Evolutionary conservation across 257 asterid species (phyloP).

Genomic region (Gardenia jasminoides): DNA sequence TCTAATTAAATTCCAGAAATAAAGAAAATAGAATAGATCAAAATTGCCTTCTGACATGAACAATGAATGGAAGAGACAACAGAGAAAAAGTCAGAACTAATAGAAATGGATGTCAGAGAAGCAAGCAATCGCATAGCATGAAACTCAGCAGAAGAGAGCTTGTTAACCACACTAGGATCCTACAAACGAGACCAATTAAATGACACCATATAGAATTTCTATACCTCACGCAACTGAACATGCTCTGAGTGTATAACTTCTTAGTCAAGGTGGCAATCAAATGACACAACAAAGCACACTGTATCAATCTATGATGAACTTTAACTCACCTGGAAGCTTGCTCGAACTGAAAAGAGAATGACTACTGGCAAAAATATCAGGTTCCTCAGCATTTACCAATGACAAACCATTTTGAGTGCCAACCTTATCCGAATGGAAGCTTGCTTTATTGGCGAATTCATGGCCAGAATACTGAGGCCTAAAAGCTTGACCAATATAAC

Average conservation of each 20-base stretch:
- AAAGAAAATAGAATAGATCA: background rate
- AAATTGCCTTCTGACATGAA: background rate
- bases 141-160: background rate
- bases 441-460: constrained; percentile 43
- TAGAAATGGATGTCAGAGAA: background rate
- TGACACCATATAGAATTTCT: background rate
- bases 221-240: background rate
- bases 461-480: constrained; percentile 44
- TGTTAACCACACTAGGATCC: background rate
- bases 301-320: background rate
- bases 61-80: background rate
- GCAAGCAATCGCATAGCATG: too few species aligned
- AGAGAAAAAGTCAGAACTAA: background rate
- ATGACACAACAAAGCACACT: background rate
- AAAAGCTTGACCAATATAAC: constrained; percentile 43
- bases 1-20: background rate
- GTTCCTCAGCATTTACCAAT: constrained; percentile 41
- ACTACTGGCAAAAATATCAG: constrained; percentile 42
- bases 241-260: background rate
- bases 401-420: constrained; percentile 52
- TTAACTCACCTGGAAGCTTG: constrained; percentile 62
- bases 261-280: too few species aligned
- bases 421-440: constrained; percentile 47
- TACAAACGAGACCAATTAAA: background rate
- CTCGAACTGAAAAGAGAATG: constrained; percentile 48